Percentiles rank a stretch among this genome's conserved stretches.
Conservation (phyloP, 768 basidiomycete genomes). For the Neoboletus brunneissimus region DNA sequence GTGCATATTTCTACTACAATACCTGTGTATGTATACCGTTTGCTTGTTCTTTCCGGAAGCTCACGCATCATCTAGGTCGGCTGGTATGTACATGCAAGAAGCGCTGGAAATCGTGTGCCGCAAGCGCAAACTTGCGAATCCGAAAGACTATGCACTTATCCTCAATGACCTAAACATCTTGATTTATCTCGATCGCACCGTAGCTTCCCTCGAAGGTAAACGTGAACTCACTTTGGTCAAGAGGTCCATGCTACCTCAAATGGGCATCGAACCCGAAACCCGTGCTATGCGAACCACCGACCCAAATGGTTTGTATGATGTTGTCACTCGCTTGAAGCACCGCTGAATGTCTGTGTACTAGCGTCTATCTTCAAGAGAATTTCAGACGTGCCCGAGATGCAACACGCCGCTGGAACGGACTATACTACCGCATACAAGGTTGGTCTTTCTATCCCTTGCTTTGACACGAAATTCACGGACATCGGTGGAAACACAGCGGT, state of each 20-base stretch:
- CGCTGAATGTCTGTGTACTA: conserved; percentile 25
- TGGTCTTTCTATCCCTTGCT: conserved; percentile 4
- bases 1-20: conserved; percentile 89
- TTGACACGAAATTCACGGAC: background rate
- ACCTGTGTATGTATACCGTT: conserved; percentile 65
- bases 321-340: background rate
- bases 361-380: conserved; percentile 93
- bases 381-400: conserved; percentile 60
- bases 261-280: conserved; percentile 67
- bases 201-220: conserved; percentile 90
- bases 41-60: background rate
- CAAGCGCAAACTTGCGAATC: conserved; percentile 60
- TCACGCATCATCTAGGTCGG: conserved; percentile 46
- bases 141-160: conserved; percentile 82
- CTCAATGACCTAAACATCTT: conserved; percentile 60
- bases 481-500: conserved; percentile 56
- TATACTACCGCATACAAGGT: conserved; percentile 87
- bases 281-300: conserved; percentile 75
- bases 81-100: conserved; percentile 97
- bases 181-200: conserved; percentile 91
- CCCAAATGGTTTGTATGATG: conserved; percentile 71
- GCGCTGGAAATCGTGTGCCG: conserved; percentile 82
- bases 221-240: conserved; percentile 80
- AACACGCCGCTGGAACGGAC: conserved; percentile 65
- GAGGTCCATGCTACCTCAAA: conserved; percentile 66